These are phyloP conservation scores for Phellinidium pouzarii DNA, from an alignment of 1,284 basidiomycete genomes.

Conservation along the genomic window DNA sequence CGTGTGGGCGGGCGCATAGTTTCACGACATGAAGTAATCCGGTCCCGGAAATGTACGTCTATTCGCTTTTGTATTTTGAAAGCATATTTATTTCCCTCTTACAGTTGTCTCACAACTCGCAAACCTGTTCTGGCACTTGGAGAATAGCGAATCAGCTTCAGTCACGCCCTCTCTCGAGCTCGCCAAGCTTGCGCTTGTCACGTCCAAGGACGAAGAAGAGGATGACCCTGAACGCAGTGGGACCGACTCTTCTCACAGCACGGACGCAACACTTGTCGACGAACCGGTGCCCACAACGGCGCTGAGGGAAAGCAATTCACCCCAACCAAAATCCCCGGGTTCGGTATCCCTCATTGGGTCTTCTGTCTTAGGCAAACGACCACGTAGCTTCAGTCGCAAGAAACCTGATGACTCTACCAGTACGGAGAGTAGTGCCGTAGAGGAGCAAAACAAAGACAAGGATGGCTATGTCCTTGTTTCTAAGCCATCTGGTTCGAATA, in stretches of 20 bases:
- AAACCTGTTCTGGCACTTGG: conserved; percentile 72
- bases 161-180: conserved; percentile 83
- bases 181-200: conserved; percentile 88
- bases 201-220: conserved; percentile 84
- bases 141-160: conserved; percentile 56
- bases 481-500: conserved; percentile 23
- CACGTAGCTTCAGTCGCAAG: conserved; percentile 39
- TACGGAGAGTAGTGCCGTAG: conserved; percentile 30
- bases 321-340: conserved; percentile 20
- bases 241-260: conserved; percentile 76
- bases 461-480: conserved; percentile 44
- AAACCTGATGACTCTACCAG: conserved; percentile 33
- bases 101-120: conserved; percentile 76
- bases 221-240: conserved; percentile 67
- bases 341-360: conserved; percentile 29
- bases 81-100: conserved; percentile 17
- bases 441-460: conserved; percentile 33
- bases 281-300: conserved; percentile 36
- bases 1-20: conserved; percentile 84
- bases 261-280: conserved; percentile 78
- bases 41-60: conserved; percentile 73
- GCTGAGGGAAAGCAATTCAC: conserved; percentile 14
- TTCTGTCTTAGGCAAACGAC: conserved; percentile 71
- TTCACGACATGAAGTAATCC: conserved; percentile 69
- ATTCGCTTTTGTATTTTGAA: conserved; percentile 6